A percentile compares a stretch with the other conserved stretches of the same genome.
These are phyloP conservation scores for Gaeumannomyces tritici DNA, from an alignment of 2,329 filamentous ascomycete species.

Conservation along the genomic window DNA sequence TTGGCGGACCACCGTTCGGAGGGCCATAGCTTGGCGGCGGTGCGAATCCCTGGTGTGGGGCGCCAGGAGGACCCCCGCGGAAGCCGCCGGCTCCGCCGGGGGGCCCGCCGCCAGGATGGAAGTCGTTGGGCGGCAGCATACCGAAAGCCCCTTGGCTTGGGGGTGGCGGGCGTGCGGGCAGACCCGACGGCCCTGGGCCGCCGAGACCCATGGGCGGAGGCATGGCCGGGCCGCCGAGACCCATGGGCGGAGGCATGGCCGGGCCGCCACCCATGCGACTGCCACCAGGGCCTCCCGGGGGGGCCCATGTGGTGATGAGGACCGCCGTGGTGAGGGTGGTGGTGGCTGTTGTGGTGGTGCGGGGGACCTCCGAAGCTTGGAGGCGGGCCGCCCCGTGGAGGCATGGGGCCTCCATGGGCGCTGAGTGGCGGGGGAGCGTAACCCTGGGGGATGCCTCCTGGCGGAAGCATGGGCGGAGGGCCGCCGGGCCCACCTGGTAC, in stretches of 20 bases:
- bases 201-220: slow-evolving; percentile 20
- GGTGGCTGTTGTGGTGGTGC: neutral
- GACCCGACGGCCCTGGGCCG: slow-evolving; percentile 30
- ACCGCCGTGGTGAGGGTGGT: neutral
- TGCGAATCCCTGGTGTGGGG: slow-evolving; percentile 25
- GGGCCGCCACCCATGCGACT: slow-evolving; percentile 14
- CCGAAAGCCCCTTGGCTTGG: slow-evolving; percentile 33
- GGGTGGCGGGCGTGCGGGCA: slow-evolving; percentile 40
- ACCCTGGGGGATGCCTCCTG: slow-evolving; percentile 12
- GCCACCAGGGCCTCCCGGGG: slow-evolving; percentile 9
- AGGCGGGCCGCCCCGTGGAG: slow-evolving; percentile 13
- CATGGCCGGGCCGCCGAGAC: slow-evolving; percentile 16
- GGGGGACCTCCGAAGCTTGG: slow-evolving; percentile 22
- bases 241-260: slow-evolving; percentile 27
- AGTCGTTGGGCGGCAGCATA: slow-evolving; percentile 29
- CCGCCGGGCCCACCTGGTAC: neutral
- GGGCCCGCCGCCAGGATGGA: slow-evolving; percentile 32
- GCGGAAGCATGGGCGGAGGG: slow-evolving; percentile 6
- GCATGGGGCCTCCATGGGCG: slow-evolving; percentile 4
- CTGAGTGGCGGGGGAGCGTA: slow-evolving; percentile 19
- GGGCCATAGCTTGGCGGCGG: slow-evolving; percentile 29
- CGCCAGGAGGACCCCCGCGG: slow-evolving; percentile 20
- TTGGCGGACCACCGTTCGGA: slow-evolving; percentile 19
- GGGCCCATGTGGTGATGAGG: neutral
- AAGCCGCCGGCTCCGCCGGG: slow-evolving; percentile 13